These are phyloP conservation scores for Triticum urartu DNA, from an alignment of 176 grass and related monocot species.

Conservation along the genomic window DNA sequence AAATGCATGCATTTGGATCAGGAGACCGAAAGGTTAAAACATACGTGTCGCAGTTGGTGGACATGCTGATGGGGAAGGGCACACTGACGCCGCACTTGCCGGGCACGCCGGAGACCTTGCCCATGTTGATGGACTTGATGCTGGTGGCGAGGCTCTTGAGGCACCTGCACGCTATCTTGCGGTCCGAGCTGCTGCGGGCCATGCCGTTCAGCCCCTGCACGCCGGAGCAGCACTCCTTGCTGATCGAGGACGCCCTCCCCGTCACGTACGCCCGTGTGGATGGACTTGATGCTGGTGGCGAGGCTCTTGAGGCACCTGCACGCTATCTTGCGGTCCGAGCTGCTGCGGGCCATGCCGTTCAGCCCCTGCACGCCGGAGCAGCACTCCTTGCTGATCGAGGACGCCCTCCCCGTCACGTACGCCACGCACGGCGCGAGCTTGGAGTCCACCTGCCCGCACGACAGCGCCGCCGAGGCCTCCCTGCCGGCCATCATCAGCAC, in stretches of 20 bases:
- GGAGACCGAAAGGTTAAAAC: background rate
- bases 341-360: too few relatives aligned
- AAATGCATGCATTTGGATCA: background rate
- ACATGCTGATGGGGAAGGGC: slow-evolving; percentile 41
- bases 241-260: background rate
- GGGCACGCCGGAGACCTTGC: slow-evolving; percentile 29
- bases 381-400: too few relatives aligned
- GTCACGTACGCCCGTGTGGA: too few relatives aligned
- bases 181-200: background rate
- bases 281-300: too few relatives aligned
- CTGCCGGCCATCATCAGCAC: background rate
- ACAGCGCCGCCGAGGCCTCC: slow-evolving; percentile 28
- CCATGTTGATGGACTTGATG: slow-evolving; percentile 25
- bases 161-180: slow-evolving; percentile 25
- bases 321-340: too few relatives aligned
- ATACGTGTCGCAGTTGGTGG: slow-evolving; percentile 60
- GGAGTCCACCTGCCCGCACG: slow-evolving; percentile 43
- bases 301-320: too few relatives aligned
- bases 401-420: too few relatives aligned
- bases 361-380: too few relatives aligned
- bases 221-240: slow-evolving; percentile 29
- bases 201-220: slow-evolving; percentile 16
- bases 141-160: slow-evolving; percentile 33
- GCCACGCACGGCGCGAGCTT: slow-evolving; percentile 33
- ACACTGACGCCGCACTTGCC: slow-evolving; percentile 48